Percentiles rank a stretch among this genome's conserved stretches.
phyloP scores from a whole-genome alignment of 176 grass and related monocot genomes.

The Tillandsia fasciculata region DNA sequence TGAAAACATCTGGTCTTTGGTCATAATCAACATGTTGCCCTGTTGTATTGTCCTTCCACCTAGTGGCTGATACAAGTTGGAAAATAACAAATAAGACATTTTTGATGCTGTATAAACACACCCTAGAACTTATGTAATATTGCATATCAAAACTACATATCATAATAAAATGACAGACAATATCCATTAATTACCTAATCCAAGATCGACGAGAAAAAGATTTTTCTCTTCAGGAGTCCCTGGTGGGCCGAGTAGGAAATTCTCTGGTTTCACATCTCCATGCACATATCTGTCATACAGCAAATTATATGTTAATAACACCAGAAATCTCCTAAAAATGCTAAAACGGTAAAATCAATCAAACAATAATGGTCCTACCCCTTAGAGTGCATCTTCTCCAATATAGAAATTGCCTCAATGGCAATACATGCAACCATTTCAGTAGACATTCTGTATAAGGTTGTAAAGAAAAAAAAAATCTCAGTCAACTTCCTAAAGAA shows the following conservation, averaged over 20 bases:
- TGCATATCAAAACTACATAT: conserved; percentile 2
- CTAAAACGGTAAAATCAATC: background rate
- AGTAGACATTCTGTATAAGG: conserved; percentile 62
- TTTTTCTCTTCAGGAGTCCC: conserved; percentile 75
- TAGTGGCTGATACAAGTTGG: conserved; percentile 45
- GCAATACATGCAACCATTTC: conserved; percentile 99
- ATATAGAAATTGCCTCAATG: conserved; percentile 89
- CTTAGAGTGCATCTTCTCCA: conserved; percentile 93
- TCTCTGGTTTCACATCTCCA: conserved; percentile 93
- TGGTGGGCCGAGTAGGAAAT: conserved; percentile 83
- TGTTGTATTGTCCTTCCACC: conserved; percentile 60
- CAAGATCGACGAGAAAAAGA: conserved; percentile 98
- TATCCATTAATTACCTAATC: conserved; percentile 62
- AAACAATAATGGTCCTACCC: conserved; percentile 34
- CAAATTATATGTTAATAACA: background rate
- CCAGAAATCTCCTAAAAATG: background rate
- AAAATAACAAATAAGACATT: conserved; percentile 11
- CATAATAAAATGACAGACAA: conserved; percentile 4
- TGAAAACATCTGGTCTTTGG: conserved; percentile 71
- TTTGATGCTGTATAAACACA: background rate
- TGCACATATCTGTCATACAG: conserved; percentile 72
- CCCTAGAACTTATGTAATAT: background rate
- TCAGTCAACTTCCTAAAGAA: conserved; percentile 1
- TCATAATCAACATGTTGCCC: conserved; percentile 72
- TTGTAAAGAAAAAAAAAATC: conserved; percentile 12